Conservation (phyloP, 2,329 filamentous ascomycete genomes). For the Lasiodiplodia gonubiensis region DNA sequence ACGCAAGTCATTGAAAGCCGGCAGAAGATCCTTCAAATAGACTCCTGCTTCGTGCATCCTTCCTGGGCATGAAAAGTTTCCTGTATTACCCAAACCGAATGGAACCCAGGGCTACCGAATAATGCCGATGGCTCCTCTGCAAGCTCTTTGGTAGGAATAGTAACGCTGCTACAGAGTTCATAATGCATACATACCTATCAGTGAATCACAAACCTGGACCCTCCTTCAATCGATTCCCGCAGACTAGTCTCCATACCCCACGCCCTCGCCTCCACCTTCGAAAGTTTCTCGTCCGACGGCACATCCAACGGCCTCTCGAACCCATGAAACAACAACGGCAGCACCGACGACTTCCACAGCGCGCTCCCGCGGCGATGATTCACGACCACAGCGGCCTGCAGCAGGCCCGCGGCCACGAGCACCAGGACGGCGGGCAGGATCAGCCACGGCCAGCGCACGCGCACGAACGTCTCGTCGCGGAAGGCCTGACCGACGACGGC, state of each 20-base stretch:
- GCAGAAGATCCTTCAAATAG: too few species aligned
- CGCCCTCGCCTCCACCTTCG: background rate
- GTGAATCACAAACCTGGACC: too few species aligned
- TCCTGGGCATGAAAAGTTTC: too few species aligned
- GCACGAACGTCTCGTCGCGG: background rate
- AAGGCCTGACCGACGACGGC: background rate
- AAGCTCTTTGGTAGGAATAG: too few species aligned
- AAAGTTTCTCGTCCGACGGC: background rate
- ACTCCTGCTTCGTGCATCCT: too few species aligned
- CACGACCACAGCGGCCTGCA: background rate
- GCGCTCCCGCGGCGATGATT: background rate
- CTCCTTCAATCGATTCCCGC: too few species aligned
- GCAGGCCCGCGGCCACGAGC: background rate
- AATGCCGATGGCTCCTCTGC: too few species aligned
- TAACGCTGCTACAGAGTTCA: too few species aligned
- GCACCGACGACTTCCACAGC: slow-evolving; percentile 3
- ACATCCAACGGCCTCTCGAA: background rate
- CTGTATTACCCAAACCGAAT: too few species aligned
- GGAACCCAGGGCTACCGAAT: too few species aligned
- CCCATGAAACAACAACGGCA: slow-evolving; percentile 5
- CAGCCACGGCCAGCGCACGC: background rate
- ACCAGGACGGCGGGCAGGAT: background rate
- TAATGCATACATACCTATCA: too few species aligned
- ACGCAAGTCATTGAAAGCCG: too few species aligned
- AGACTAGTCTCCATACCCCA: background rate